Percentiles rank a stretch among this genome's conserved stretches.
These are phyloP conservation scores for Suillus luteus DNA, from an alignment of 768 basidiomycete genomes.

Conservation along the genomic window DNA sequence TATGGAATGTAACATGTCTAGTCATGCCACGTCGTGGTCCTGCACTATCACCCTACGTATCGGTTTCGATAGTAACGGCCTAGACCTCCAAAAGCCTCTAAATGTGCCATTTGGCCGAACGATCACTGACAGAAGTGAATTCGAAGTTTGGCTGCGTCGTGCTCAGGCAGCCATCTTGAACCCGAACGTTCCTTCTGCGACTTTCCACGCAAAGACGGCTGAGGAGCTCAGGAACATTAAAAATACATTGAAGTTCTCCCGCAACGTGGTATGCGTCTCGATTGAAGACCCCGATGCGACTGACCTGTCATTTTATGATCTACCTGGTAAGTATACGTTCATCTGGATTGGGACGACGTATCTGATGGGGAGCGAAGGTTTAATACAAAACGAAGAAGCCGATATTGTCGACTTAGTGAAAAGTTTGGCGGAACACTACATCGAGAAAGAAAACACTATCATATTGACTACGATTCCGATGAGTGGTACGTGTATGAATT, in stretches of 20 bases:
- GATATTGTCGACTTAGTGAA: constrained; percentile 47
- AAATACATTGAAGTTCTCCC: constrained; percentile 36
- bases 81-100: constrained; percentile 20
- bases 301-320: constrained; percentile 42
- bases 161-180: constrained; percentile 62
- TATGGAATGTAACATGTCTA: constrained; percentile 38
- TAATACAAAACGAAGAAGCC: constrained; percentile 51
- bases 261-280: constrained; percentile 44
- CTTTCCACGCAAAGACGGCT: constrained; percentile 22
- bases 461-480: constrained; percentile 57
- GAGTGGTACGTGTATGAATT: constrained; percentile 41
- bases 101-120: constrained; percentile 43
- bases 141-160: constrained; percentile 57
- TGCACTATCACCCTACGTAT: constrained; percentile 46
- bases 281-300: constrained; percentile 40
- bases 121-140: constrained; percentile 41
- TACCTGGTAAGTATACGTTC: constrained; percentile 34
- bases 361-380: constrained; percentile 34
- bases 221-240: constrained; percentile 16
- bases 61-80: constrained; percentile 39
- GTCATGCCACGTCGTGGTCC: constrained; percentile 30
- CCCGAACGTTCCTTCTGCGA: constrained; percentile 35
- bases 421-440: constrained; percentile 49
- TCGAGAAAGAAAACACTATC: constrained; percentile 47
- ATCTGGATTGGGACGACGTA: neutral